phyloP scores from a whole-genome alignment of 2,329 filamentous ascomycete species.

The Metarhizium humberi region DNA sequence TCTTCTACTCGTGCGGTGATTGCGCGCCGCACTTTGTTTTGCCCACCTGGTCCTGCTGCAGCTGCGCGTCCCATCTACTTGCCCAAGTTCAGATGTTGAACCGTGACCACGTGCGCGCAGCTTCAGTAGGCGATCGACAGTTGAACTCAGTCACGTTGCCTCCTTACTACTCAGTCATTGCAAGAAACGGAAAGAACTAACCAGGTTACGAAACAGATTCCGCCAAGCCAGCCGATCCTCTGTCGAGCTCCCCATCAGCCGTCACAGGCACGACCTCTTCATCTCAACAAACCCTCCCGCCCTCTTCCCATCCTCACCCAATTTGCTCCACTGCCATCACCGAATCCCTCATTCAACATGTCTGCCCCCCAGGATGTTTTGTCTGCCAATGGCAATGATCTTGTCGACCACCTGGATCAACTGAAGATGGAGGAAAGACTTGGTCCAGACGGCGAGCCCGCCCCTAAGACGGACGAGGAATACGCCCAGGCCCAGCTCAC shows the following conservation, averaged over 20 bases:
- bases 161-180: neutral
- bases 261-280: neutral
- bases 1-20: neutral
- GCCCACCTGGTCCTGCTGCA: neutral
- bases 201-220: neutral
- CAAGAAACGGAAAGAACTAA: neutral
- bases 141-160: neutral
- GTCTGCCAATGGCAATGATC: constrained; percentile 49
- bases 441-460: constrained; percentile 65
- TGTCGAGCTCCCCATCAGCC: neutral
- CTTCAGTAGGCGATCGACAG: neutral
- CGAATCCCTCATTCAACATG: constrained; percentile 32
- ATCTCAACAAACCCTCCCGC: neutral
- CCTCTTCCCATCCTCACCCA: constrained; percentile 8
- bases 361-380: constrained; percentile 50
- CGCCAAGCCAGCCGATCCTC: neutral
- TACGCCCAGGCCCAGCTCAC: constrained; percentile 90
- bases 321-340: neutral
- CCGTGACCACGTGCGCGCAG: neutral
- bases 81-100: neutral
- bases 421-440: constrained; percentile 58
- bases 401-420: constrained; percentile 54
- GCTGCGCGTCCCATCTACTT: neutral
- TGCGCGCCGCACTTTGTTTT: neutral
- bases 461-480: constrained; percentile 91